Conservation (phyloP, 805 yeast genomes). For the Sugiyamaella boreocaroliniensis region DNA sequence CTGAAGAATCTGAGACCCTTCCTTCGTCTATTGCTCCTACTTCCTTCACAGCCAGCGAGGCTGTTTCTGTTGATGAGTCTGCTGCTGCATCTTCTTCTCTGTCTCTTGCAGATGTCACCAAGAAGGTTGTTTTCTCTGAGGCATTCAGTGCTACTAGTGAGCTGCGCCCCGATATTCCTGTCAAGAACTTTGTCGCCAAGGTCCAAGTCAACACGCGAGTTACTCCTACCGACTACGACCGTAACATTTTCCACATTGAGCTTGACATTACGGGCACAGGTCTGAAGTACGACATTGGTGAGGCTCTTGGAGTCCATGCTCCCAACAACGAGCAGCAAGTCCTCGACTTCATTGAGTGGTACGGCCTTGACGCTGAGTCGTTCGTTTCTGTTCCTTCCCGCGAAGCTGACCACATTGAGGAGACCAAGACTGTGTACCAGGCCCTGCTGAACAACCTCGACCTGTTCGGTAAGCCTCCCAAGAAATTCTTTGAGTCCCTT, state of each 20-base stretch:
- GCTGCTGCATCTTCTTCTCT: constrained; percentile 37
- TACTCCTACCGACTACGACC: constrained; percentile 81
- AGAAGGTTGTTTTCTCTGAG: constrained; percentile 73
- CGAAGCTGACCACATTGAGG: constrained; percentile 43
- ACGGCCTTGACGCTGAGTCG: constrained; percentile 64
- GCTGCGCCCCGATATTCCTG: constrained; percentile 86
- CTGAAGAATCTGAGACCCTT: not conserved
- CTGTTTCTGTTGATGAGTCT: constrained; percentile 7
- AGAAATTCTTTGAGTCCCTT: constrained; percentile 82
- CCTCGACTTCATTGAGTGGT: constrained; percentile 57
- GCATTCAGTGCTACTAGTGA: constrained; percentile 53
- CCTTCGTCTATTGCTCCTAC: not conserved
- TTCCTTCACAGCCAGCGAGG: constrained; percentile 2
- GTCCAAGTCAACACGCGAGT: constrained; percentile 89
- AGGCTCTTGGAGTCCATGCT: constrained; percentile 93
- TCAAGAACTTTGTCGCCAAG: constrained; percentile 75
- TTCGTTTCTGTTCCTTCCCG: constrained; percentile 60
- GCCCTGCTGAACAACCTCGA: constrained; percentile 75
- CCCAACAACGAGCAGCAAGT: constrained; percentile 66
- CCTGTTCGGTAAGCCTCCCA: constrained; percentile 91
- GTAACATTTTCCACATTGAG: constrained; percentile 95
- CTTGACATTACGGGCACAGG: constrained; percentile 90
- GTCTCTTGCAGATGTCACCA: constrained; percentile 48
- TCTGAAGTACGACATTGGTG: constrained; percentile 86
- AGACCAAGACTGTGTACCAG: constrained; percentile 78